Evolutionary conservation across 2,329 filamentous ascomycete genomes (phyloP).

Genomic region (Macrophomina pseudophaseolina): DNA sequence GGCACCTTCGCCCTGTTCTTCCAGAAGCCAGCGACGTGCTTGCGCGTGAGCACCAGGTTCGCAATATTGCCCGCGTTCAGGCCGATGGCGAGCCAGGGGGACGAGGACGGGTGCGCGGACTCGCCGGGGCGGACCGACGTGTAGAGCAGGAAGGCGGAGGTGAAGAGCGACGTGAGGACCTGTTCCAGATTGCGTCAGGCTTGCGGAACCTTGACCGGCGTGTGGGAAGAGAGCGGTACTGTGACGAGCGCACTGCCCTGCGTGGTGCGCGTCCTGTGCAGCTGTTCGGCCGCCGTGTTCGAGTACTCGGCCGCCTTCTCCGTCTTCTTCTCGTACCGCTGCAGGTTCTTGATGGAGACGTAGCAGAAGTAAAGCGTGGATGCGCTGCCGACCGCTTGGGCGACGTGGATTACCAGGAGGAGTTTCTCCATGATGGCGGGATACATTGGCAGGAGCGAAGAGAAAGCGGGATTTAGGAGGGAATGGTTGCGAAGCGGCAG

Average conservation of each 20-base stretch:
- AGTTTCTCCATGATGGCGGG: constrained; percentile 1
- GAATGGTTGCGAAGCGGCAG: neutral
- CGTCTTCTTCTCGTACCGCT: constrained; percentile 41
- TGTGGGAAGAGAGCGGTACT: constrained; percentile 29
- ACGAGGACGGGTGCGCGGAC: neutral
- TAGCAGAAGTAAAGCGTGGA: constrained; percentile 42
- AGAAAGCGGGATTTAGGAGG: neutral
- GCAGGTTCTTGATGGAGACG: constrained; percentile 43
- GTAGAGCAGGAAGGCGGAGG: constrained; percentile 32
- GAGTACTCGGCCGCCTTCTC: constrained; percentile 46
- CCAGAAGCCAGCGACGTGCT: constrained; percentile 43
- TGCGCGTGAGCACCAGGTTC: constrained; percentile 30
- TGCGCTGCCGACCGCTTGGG: constrained; percentile 17
- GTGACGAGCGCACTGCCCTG: constrained; percentile 41
- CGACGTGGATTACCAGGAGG: constrained; percentile 3
- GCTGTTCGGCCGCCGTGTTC: constrained; percentile 37
- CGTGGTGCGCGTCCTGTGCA: constrained; percentile 43
- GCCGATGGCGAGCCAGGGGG: constrained; percentile 24
- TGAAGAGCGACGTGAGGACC: constrained; percentile 35
- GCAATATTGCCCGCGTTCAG: constrained; percentile 30
- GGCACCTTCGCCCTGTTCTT: constrained; percentile 40
- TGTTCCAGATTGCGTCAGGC: constrained; percentile 18
- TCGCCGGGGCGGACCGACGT: constrained; percentile 25
- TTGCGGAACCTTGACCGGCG: neutral
- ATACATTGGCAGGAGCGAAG: too few species aligned